Conservation (phyloP, 2,329 filamentous ascomycete species). For the Trichoderma harzianum region DNA sequence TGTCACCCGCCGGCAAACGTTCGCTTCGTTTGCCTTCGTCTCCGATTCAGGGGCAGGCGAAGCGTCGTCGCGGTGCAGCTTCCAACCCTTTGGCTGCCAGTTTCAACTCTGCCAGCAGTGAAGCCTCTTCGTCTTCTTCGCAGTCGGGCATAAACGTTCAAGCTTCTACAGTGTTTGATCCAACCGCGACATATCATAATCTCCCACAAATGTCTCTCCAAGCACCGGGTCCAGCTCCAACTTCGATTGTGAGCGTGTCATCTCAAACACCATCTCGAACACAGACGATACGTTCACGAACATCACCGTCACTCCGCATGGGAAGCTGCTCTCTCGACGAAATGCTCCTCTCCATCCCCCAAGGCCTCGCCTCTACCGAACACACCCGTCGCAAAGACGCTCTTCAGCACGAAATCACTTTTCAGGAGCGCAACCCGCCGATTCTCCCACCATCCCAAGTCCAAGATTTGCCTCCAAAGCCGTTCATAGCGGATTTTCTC, state of each 20-base stretch:
- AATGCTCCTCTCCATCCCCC: conserved; percentile 25
- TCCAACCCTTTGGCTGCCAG: background rate
- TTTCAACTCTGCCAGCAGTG: background rate
- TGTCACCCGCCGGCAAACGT: background rate
- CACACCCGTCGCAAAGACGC: conserved; percentile 20
- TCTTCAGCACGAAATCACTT: conserved; percentile 25
- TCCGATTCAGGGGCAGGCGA: background rate
- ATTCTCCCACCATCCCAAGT: conserved; percentile 28
- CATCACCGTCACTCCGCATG: background rate
- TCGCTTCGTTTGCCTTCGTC: conserved; percentile 1
- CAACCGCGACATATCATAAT: background rate
- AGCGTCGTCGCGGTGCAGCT: background rate
- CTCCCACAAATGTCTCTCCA: background rate
- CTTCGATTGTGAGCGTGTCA: background rate
- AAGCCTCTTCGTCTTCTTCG: background rate
- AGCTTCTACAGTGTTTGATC: background rate
- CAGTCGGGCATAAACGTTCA: background rate
- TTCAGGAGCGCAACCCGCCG: conserved; percentile 26
- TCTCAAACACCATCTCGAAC: background rate
- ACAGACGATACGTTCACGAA: background rate
- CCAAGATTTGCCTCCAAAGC: conserved; percentile 28
- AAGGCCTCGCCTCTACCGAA: conserved; percentile 20
- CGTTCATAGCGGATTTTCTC: conserved; percentile 22
- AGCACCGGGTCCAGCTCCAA: too few species aligned
- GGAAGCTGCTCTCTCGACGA: conserved; percentile 22